phyloP scores from a whole-genome alignment of 805 yeast species.

The Metschnikowia arizonensis region DNA sequence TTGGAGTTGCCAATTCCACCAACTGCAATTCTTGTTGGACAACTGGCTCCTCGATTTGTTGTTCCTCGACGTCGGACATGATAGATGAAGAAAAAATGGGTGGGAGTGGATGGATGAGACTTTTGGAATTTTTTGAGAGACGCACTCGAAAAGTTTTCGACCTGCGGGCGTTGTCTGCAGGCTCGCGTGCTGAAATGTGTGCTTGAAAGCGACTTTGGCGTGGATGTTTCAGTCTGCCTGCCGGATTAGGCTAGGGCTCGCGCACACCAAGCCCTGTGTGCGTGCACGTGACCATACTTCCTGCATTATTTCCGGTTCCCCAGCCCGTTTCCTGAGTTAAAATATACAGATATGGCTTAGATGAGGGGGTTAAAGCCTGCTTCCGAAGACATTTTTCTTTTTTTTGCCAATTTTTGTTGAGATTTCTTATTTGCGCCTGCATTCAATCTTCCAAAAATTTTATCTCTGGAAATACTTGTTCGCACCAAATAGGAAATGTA shows the following conservation, averaged over 20 bases:
- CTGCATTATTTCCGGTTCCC: too few relatives aligned
- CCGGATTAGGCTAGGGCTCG: constrained; percentile 17
- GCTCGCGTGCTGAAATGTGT: constrained; percentile 17
- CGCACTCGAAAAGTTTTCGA: constrained; percentile 15
- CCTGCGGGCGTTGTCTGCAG: constrained; percentile 12
- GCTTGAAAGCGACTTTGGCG: constrained; percentile 7
- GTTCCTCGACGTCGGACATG: constrained; percentile 86
- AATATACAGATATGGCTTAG: too few relatives aligned
- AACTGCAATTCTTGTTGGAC: constrained; percentile 81
- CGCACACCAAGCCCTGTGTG: constrained; percentile 14
- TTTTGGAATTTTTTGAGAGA: constrained; percentile 2
- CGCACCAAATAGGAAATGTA: constrained; percentile 37
- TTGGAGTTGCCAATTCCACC: constrained; percentile 87
- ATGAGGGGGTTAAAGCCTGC: too few relatives aligned
- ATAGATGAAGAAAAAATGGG: constrained; percentile 25
- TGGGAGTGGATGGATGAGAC: background rate
- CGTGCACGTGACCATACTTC: constrained; percentile 22
- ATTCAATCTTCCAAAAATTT: too few relatives aligned
- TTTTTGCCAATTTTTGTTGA: too few relatives aligned
- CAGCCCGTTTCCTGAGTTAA: too few relatives aligned
- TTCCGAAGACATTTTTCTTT: too few relatives aligned
- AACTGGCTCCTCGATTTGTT: constrained; percentile 57
- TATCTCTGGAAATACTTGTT: constrained; percentile 29
- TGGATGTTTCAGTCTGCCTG: constrained; percentile 18
- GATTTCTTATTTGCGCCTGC: too few relatives aligned